These are phyloP conservation scores for Botrytis squamosa DNA, from an alignment of 2,329 filamentous ascomycete genomes.

Conservation along the genomic window DNA sequence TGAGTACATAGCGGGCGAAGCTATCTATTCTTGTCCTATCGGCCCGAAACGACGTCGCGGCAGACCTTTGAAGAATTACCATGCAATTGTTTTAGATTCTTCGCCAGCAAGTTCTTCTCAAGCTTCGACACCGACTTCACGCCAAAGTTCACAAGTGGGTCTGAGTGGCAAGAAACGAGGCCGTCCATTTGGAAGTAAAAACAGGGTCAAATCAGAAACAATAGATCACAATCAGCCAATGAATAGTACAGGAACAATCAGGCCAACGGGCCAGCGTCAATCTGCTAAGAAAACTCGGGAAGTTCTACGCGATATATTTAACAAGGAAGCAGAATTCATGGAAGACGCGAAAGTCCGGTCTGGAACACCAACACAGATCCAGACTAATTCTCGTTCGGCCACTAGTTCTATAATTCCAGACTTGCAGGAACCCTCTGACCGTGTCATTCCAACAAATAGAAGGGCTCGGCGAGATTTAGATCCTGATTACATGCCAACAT, in stretches of 20 bases:
- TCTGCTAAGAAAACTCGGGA: not conserved
- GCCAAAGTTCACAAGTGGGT: not conserved
- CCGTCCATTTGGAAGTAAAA: not conserved
- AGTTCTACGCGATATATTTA: not conserved
- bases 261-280: not conserved
- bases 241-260: not conserved
- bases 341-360: not conserved
- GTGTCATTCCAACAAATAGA: no score
- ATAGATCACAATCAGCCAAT: not conserved
- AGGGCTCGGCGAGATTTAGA: not conserved
- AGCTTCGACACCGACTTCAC: not conserved
- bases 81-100: not conserved
- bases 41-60: slow-evolving; percentile 9
- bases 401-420: not conserved
- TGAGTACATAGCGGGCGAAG: not conserved
- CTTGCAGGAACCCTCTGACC: not conserved
- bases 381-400: no score
- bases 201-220: not conserved
- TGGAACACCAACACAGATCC: not conserved
- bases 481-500: not conserved
- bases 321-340: not conserved
- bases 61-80: not conserved
- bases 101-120: not conserved
- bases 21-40: not conserved
- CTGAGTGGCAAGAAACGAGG: not conserved